Evolutionary conservation across 2,329 filamentous ascomycete genomes (phyloP).

Genomic region (Stagonosporopsis vannaccii): DNA sequence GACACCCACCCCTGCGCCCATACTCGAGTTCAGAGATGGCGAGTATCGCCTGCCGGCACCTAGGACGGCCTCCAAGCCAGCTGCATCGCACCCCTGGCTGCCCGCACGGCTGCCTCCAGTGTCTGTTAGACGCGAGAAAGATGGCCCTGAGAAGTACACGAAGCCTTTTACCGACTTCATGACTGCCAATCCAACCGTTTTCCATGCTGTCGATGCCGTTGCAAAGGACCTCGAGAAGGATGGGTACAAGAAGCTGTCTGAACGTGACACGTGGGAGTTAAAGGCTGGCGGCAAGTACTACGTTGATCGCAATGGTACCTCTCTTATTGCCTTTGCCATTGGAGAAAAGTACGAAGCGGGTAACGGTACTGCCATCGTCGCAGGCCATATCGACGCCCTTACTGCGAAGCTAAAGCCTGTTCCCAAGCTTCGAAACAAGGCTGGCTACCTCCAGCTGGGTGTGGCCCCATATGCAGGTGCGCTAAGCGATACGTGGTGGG

Average conservation of each 20-base stretch:
- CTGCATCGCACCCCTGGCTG: slow-evolving; percentile 29
- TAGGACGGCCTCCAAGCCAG: slow-evolving; percentile 12
- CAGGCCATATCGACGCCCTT: slow-evolving; percentile 90
- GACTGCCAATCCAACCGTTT: slow-evolving; percentile 89
- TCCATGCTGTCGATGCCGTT: slow-evolving; percentile 85
- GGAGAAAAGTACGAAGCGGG: slow-evolving; percentile 82
- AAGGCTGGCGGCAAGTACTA: slow-evolving; percentile 88
- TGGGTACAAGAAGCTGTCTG: slow-evolving; percentile 80
- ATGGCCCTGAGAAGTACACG: slow-evolving; percentile 64
- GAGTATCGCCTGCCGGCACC: slow-evolving; percentile 13
- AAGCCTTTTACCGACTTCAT: slow-evolving; percentile 88
- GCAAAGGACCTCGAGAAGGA: slow-evolving; percentile 72
- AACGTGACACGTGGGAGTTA: slow-evolving; percentile 84
- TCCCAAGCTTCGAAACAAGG: slow-evolving; percentile 80
- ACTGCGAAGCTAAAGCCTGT: slow-evolving; percentile 92
- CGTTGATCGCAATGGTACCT: slow-evolving; percentile 82
- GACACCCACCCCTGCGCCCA: slow-evolving; percentile 2
- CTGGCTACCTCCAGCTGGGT: slow-evolving; percentile 86
- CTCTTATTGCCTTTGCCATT: slow-evolving; percentile 83
- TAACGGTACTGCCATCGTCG: slow-evolving; percentile 87
- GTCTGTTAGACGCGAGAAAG: slow-evolving; percentile 28
- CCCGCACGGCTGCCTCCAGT: slow-evolving; percentile 18
- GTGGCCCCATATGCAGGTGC: slow-evolving; percentile 92
- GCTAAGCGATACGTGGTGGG: slow-evolving; percentile 94
- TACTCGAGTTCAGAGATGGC: slow-evolving; percentile 17